Base-by-base conservation (phyloP, 495 filamentous ascomycete species). In the Saxophila tyrrhenica region DNA sequence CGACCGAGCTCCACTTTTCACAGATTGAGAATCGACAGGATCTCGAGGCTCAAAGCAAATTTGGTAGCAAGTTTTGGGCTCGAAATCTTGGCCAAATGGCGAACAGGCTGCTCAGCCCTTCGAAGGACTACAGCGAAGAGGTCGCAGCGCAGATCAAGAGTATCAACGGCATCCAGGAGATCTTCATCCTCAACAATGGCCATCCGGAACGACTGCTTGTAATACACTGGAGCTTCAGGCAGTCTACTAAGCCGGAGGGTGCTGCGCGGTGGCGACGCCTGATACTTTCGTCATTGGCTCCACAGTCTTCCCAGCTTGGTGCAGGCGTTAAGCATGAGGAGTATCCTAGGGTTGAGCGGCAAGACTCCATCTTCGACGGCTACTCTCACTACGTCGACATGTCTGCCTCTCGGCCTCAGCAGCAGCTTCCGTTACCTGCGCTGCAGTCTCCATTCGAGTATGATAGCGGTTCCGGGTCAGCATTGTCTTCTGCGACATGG, bases 11-110 rank as follows among this genome's bases (percentile, higher is more conserved):
- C 20, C 44, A 20, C 21, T 20, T 60, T n/a, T 35, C 48, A 39
- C 13, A 58, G 7, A 15, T 22, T 48, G 45, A 7, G 10, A 24
- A 57, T 25, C 42, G 60, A 16, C 21, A 25, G 2, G 46, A 52
- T 9, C 25, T 25, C 48, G 56, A 48, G 11, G 52, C 19, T 43
- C 61, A 19, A 8, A 46, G 51, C 53, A 61, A 45, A 47, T 69
- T 70, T 48, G 64, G 66, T 1, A 68, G 66, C 50, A 56, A 48
- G 1, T 68, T 67, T 56, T 70, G 66, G 68, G 68, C 61, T 11
- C 29, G 51, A 2, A 63, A 50, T 25, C 51, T 69, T 23, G 44
- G 42, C 24, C 44, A 56, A 23, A 54, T 67, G 3, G 54, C 58
- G 11, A 52, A 55, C 19, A 55, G 17, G 13, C 50, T 59, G 17